phyloP scores from a whole-genome alignment of 2,329 filamentous ascomycete species.

The Ceratocystis colombiana region DNA sequence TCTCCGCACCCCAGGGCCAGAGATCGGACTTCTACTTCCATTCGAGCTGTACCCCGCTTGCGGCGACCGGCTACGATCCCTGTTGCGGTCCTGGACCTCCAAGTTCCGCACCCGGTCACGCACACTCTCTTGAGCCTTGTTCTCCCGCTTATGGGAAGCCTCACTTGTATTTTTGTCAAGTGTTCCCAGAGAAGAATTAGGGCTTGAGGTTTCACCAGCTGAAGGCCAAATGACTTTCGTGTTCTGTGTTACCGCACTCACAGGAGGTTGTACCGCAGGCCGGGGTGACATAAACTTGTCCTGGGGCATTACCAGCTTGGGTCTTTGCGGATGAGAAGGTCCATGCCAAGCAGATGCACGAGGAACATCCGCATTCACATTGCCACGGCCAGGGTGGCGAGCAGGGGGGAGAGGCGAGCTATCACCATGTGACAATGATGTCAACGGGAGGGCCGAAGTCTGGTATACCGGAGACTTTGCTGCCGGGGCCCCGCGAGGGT shows the following conservation, averaged over 20 bases:
- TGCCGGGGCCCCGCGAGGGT: background rate
- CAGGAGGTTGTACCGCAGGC: constrained; percentile 14
- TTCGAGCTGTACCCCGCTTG: background rate
- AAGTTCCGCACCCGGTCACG: constrained; percentile 22
- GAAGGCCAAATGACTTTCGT: constrained; percentile 17
- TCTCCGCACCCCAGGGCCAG: background rate
- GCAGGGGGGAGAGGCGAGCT: background rate
- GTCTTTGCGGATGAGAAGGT: background rate
- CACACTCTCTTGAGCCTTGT: constrained; percentile 15
- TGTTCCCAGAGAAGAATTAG: background rate
- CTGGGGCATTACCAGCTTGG: constrained; percentile 1
- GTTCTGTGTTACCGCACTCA: constrained; percentile 11
- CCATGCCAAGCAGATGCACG: constrained; percentile 14
- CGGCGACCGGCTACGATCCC: constrained; percentile 17
- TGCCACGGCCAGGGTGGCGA: constrained; percentile 16
- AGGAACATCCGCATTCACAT: background rate
- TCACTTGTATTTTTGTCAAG: background rate
- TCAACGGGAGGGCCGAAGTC: background rate
- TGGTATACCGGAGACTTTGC: background rate
- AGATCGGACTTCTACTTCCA: constrained; percentile 9
- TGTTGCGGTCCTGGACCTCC: constrained; percentile 16
- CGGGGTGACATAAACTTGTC: constrained; percentile 18
- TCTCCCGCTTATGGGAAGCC: background rate
- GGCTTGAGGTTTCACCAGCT: background rate
- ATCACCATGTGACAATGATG: background rate